Evolutionary conservation across 805 yeast genomes (phyloP).

Genomic region (Yarrowia sp.): DNA sequence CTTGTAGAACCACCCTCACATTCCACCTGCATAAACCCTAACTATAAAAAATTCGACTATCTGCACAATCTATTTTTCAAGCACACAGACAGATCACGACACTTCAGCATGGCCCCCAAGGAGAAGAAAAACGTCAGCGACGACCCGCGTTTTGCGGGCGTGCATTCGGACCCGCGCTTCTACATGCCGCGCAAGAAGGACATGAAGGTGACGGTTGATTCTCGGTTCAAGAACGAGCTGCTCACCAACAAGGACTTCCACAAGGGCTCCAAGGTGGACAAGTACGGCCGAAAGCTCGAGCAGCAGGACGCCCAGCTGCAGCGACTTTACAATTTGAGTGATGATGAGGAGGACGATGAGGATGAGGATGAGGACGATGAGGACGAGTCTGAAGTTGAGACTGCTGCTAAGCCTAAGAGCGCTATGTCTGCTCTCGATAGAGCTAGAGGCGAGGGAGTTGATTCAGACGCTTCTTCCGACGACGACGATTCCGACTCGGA

Average conservation of each 20-base stretch:
- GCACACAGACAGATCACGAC: not conserved
- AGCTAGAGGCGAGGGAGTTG: conserved; percentile 42
- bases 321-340: conserved; percentile 59
- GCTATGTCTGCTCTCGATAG: conserved; percentile 34
- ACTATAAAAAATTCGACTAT: not conserved
- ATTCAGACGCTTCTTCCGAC: conserved; percentile 27
- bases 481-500: conserved; percentile 30
- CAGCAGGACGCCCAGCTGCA: conserved; percentile 53
- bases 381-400: not conserved
- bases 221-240: conserved; percentile 73
- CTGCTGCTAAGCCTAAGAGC: conserved; percentile 24
- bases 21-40: no score
- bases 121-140: conserved; percentile 43
- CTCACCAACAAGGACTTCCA: conserved; percentile 57
- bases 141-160: conserved; percentile 76
- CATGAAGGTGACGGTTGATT: conserved; percentile 75
- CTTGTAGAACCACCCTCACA: no score
- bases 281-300: conserved; percentile 77
- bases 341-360: conserved; percentile 35
- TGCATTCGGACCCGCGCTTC: conserved; percentile 87
- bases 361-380: conserved; percentile 31
- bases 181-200: conserved; percentile 67
- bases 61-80: not conserved
- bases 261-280: conserved; percentile 63
- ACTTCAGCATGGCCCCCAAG: not conserved